Percentiles rank a stretch among this genome's conserved stretches.
phyloP scores from a whole-genome alignment of 352 stramenopile species.

The Phytophthora rubi region DNA sequence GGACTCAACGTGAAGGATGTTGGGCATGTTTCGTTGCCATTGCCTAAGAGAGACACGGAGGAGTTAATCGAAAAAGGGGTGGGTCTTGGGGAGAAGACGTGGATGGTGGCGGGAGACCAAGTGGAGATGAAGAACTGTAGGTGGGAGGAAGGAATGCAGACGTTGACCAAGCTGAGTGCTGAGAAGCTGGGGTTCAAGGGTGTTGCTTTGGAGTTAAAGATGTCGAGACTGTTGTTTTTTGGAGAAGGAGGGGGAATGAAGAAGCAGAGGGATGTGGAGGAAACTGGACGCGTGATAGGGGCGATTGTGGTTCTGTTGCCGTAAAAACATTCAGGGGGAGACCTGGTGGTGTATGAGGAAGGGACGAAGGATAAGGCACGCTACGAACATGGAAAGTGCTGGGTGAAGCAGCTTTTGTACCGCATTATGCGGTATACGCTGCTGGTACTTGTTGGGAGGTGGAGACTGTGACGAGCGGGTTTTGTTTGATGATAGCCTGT shows the following conservation, averaged over 20 bases:
- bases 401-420: slow-evolving; percentile 8
- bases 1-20: slow-evolving; percentile 12
- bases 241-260: slow-evolving; percentile 8
- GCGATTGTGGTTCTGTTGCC: slow-evolving; percentile 17
- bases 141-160: slow-evolving; percentile 12
- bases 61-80: slow-evolving; percentile 4
- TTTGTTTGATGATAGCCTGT: slow-evolving; percentile 15
- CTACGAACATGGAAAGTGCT: slow-evolving; percentile 18
- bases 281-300: not conserved
- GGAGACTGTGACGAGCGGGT: slow-evolving; percentile 18
- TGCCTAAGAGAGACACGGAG: slow-evolving; percentile 2
- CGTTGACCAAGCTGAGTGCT: slow-evolving; percentile 4
- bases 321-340: slow-evolving; percentile 12
- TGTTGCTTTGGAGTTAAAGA: slow-evolving; percentile 1
- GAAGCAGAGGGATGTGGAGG: slow-evolving; percentile 2
- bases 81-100: slow-evolving; percentile 6
- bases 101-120: slow-evolving; percentile 7
- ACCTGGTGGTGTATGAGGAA: slow-evolving; percentile 11
- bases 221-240: slow-evolving; percentile 17
- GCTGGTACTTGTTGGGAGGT: slow-evolving; percentile 1
- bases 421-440: slow-evolving; percentile 17
- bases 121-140: slow-evolving; percentile 19
- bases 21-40: slow-evolving; percentile 5
- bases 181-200: slow-evolving; percentile 20
- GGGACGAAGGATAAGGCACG: not conserved